Evolutionary conservation across 805 yeast species (phyloP), one percentile per base, ranked within the genome.

Genomic region (Candida parachauliodes): DNA sequence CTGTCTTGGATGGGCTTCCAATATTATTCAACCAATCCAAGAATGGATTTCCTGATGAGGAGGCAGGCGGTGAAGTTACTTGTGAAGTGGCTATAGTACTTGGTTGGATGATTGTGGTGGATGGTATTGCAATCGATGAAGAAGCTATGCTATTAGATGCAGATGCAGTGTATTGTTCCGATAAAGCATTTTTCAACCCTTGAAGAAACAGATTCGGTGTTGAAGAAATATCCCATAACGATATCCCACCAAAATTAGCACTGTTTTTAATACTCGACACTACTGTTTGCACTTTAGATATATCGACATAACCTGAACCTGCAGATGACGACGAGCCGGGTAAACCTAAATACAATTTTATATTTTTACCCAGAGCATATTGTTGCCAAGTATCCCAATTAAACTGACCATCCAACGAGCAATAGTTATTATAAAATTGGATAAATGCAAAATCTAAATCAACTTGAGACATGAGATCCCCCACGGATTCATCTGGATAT

Each of bases 361-460:
- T 79, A 54, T 86, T 64, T 38, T 67, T 65, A 65, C 88, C 88
- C 33, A 56, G 61, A 15, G 93, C 93, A 55, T 57, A 86, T 22
- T 70, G 57, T 19, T 70, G 66, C 96, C 96, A 88, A 17, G 85
- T 74, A 46, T 80, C 81, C 70, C 73, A 72, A 59, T 73, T 73
- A 70, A 87, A 88, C 19, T 45, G 44, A 7, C 59, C 55, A 16
- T 52, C 59, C 40, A 80, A 67, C 32, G 75, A 64, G 60, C 95
- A 85, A 55, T 81, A 74, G 63, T 88, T 88, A 74, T 88, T 88
- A 73, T 88, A 88, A 65, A 88, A 88, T 65, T 88, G 96, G 46
- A 88, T 73, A 56, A 85, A 87, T 3, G 88, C 85, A 59, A 80
- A 87, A 61, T 88, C 96, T 45, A 88, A 68, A 25, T 75, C 67